Evolutionary conservation across 306 rosid genomes (phyloP).

Genomic region (Castanea sativa): DNA sequence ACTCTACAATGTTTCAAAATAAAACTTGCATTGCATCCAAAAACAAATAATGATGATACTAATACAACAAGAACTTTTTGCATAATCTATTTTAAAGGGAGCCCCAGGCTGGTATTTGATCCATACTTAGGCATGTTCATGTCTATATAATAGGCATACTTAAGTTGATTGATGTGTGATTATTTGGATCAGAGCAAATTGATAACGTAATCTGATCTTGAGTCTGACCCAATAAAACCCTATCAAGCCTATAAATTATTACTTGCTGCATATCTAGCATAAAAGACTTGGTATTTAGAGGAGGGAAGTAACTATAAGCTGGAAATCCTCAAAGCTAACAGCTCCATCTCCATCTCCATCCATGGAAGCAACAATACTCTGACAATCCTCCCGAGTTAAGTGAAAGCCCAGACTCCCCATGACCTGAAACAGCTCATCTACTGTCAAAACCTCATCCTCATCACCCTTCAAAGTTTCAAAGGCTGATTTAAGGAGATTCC

Average conservation of each 20-base stretch:
- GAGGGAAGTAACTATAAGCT: conserved; percentile 50
- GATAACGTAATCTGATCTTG: too few relatives aligned
- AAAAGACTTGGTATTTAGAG: conserved; percentile 3
- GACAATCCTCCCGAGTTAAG: conserved; percentile 48
- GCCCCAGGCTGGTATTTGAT: too few relatives aligned
- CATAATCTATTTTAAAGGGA: too few relatives aligned
- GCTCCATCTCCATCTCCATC: conserved; percentile 76
- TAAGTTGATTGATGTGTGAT: too few relatives aligned
- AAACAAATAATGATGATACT: too few relatives aligned
- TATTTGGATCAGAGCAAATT: too few relatives aligned
- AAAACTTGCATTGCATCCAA: too few relatives aligned
- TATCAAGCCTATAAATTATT: background rate
- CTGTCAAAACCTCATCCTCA: conserved; percentile 46
- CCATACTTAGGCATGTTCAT: too few relatives aligned
- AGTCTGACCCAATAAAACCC: too few relatives aligned
- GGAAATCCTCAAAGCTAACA: conserved; percentile 55
- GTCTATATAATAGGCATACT: too few relatives aligned
- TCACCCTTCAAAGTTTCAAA: conserved; percentile 46
- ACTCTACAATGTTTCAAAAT: too few relatives aligned
- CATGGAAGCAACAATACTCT: conserved; percentile 50
- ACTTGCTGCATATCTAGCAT: background rate
- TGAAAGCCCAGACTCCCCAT: conserved; percentile 37
- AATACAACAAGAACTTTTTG: too few relatives aligned
- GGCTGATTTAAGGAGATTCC: conserved; percentile 33
- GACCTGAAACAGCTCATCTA: conserved; percentile 50